These are phyloP conservation scores for Solanum aculeatissimum DNA, from an alignment of 305 asterid genomes.

Conservation along the genomic window DNA sequence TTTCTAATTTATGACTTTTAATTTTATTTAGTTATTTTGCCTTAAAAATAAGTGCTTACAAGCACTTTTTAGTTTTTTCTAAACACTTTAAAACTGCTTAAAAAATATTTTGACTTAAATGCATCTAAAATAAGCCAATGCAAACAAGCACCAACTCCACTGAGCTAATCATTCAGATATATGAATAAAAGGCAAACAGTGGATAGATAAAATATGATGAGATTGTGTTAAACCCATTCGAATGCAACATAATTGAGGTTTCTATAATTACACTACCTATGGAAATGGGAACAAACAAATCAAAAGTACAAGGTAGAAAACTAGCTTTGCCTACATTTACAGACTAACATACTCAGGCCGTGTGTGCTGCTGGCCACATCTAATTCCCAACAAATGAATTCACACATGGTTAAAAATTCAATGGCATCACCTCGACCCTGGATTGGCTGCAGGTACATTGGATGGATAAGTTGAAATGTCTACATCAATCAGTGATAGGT, in stretches of 20 bases:
- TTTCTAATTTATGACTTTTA: too few species aligned
- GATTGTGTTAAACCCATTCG: neutral
- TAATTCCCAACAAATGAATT: neutral
- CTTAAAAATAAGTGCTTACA: too few species aligned
- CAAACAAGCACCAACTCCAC: too few species aligned
- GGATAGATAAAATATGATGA: neutral
- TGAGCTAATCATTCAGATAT: neutral
- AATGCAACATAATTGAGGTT: neutral
- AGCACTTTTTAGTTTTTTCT: too few species aligned
- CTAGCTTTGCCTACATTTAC: slow-evolving; percentile 3
- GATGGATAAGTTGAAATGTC: slow-evolving; percentile 48
- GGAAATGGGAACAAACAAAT: slow-evolving; percentile 1
- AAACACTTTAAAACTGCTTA: too few species aligned
- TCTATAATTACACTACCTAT: neutral
- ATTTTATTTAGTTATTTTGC: too few species aligned
- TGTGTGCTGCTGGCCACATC: neutral
- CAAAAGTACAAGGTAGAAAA: neutral
- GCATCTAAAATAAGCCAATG: too few species aligned
- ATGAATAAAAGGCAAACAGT: neutral
- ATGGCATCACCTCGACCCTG: slow-evolving; percentile 24
- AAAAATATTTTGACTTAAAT: too few species aligned
- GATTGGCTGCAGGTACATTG: slow-evolving; percentile 30
- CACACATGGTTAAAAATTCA: neutral
- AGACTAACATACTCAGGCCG: neutral
- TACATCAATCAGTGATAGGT: slow-evolving; percentile 47